Percentiles rank a stretch among this genome's conserved stretches.
Conservation (phyloP, 2,329 filamentous ascomycete genomes). For the Xylariaceae sp. region DNA sequence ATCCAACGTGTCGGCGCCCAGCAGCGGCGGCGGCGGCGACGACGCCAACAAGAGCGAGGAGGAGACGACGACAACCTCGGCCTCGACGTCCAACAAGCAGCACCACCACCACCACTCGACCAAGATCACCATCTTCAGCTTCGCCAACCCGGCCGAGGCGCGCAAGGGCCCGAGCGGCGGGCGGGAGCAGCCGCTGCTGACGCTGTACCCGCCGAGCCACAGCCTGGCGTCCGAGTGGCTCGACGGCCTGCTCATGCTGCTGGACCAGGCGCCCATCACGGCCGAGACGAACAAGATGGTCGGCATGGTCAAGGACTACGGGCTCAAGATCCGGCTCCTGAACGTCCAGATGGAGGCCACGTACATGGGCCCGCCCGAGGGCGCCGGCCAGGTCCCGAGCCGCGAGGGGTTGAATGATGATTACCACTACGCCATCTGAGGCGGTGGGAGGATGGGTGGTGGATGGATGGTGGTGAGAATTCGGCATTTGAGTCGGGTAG, state of each 20-base stretch:
- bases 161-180: constrained; percentile 26
- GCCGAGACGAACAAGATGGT: constrained; percentile 89
- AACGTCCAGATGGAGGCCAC: constrained; percentile 81
- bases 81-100: constrained; percentile 16
- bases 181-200: constrained; percentile 71
- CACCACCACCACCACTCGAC: constrained; percentile 63
- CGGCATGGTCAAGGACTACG: constrained; percentile 78
- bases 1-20: constrained; percentile 73
- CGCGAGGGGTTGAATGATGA: constrained; percentile 83
- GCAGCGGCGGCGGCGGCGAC: no score
- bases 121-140: constrained; percentile 88
- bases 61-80: constrained; percentile 17
- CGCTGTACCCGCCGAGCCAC: constrained; percentile 73
- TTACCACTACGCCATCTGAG: constrained; percentile 78
- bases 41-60: constrained; percentile 37
- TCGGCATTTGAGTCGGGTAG: no score
- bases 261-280: constrained; percentile 95
- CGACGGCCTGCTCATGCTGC: constrained; percentile 87
- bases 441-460: no score
- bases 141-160: constrained; percentile 36
- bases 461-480: no score
- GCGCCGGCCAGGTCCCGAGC: constrained; percentile 69
- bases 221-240: constrained; percentile 92
- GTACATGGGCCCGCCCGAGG: constrained; percentile 59
- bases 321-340: constrained; percentile 82